Base-by-base conservation (phyloP, 2,329 filamentous ascomycete genomes). In the Endoconidiophora laricicola region DNA sequence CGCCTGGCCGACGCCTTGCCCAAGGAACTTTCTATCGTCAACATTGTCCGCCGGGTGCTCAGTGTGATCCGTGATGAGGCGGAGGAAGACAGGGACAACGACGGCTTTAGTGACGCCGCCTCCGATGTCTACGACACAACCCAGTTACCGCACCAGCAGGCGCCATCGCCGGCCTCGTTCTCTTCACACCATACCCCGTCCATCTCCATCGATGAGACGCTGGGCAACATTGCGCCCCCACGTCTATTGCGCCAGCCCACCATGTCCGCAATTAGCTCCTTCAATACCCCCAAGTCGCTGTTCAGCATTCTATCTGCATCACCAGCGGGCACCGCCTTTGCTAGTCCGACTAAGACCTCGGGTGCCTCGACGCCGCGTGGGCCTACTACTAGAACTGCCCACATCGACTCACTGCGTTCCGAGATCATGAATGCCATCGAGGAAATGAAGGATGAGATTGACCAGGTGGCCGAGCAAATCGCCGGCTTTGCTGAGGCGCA, bases 381-480 rank as follows among this genome's bases (percentile, higher is more conserved):
- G 58, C 69, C 43, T 71, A 37, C 46, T 26, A 16, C 26, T 26
- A 49, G 48, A 46, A 48, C 44, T 7, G 53, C 53, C 20, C 53
- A 71, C 54, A 63, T 69, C 49, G 74, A 83, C 54, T 83, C 93
- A 55, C 71, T 96, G 52, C 83, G 87, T 54, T 86, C 86, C 12
- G 91, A 96, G 64, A 83, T 96, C 23, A 81, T 95, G 56, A 85
- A 91, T 58, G 91, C 88, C 40, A 95, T 98, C 59, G 81, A 86
- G 59, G 91, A 98, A 63, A 87, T 98, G 54, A 84, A 94, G 63
- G 91, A 98, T 60, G 91, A 98, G 66, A 80, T 98, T 51, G 82
- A 83, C 56, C 83, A 90, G 61, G 87, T 87, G 6, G 91, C 95
- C 61, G 86, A 94, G 60, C 87, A 94, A 64, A 93, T 98, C 58